phyloP scores from a whole-genome alignment of 331 rosid genomes.

The Phaseolus coccineus region DNA sequence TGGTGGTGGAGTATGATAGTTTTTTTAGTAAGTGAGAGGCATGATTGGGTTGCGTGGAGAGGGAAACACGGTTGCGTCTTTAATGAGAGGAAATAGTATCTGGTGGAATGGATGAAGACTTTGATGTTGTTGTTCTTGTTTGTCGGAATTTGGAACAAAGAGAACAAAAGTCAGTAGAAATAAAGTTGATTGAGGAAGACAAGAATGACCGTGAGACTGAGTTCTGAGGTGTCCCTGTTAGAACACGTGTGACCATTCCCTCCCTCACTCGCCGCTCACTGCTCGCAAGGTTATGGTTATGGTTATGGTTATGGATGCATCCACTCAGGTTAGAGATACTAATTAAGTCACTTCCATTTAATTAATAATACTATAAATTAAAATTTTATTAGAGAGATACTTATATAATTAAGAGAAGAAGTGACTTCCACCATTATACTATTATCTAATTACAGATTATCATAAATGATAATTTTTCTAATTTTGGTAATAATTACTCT shows the following conservation, averaged over 20 bases:
- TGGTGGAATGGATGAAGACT: conserved; percentile 17
- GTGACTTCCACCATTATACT: too few relatives aligned
- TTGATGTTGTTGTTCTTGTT: neutral
- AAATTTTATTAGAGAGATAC: too few relatives aligned
- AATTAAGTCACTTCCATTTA: too few relatives aligned
- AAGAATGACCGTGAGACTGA: neutral
- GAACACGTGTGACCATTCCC: conserved; percentile 37
- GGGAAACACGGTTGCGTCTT: conserved; percentile 10
- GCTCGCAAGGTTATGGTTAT: too few relatives aligned
- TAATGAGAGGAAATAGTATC: neutral
- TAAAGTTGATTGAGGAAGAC: neutral
- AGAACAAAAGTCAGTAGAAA: conserved; percentile 20
- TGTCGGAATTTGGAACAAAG: conserved; percentile 36
- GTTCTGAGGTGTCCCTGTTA: conserved; percentile 35
- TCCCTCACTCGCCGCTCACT: too few relatives aligned
- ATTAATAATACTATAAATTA: too few relatives aligned
- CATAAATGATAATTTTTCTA: too few relatives aligned
- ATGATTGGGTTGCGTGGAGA: neutral
- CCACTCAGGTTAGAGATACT: neutral
- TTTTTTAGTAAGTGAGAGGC: neutral
- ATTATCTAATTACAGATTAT: too few relatives aligned
- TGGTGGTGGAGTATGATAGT: neutral
- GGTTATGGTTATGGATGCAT: neutral
- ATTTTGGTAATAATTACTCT: too few relatives aligned
- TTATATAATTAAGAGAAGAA: too few relatives aligned